Conservation (phyloP, 352 stramenopile species). For the Globisporangium polare region DNA sequence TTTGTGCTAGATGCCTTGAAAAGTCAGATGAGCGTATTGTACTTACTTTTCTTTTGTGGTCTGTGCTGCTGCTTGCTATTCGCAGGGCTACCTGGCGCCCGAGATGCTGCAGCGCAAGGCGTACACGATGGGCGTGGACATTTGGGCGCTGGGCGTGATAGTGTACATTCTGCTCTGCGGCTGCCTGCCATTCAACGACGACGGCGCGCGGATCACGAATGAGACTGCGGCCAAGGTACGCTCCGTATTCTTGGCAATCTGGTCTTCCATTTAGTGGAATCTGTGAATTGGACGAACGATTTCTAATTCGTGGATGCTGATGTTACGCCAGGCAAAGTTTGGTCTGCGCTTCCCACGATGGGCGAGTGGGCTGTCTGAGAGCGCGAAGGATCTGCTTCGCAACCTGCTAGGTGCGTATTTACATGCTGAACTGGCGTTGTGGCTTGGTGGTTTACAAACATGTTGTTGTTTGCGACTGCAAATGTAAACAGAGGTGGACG, state of each 20-base stretch:
- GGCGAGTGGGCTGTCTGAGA: constrained; percentile 84
- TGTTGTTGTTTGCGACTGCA: neutral
- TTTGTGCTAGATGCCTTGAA: no score
- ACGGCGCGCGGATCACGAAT: constrained; percentile 85
- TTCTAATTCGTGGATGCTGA: neutral
- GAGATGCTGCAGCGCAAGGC: constrained; percentile 98
- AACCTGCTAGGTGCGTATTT: constrained; percentile 57
- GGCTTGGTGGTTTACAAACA: neutral
- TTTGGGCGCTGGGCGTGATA: constrained; percentile 98
- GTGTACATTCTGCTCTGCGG: constrained; percentile 97
- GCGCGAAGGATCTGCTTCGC: constrained; percentile 81
- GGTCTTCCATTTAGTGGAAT: neutral
- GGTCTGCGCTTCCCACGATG: constrained; percentile 93
- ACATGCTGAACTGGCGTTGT: neutral
- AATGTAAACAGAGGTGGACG: constrained; percentile 61
- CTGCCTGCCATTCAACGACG: constrained; percentile 98
- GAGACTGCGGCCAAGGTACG: constrained; percentile 66
- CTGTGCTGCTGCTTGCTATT: neutral
- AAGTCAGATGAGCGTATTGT: no score
- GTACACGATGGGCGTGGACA: constrained; percentile 97
- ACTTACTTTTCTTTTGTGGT: neutral
- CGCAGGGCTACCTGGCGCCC: constrained; percentile 95
- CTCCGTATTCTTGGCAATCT: constrained; percentile 15
- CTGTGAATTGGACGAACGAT: neutral
- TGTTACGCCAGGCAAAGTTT: constrained; percentile 86